A percentile compares a stretch with the other conserved stretches of the same genome.
phyloP scores from a whole-genome alignment of 805 yeast genomes.

The Pichia kluyveri region DNA sequence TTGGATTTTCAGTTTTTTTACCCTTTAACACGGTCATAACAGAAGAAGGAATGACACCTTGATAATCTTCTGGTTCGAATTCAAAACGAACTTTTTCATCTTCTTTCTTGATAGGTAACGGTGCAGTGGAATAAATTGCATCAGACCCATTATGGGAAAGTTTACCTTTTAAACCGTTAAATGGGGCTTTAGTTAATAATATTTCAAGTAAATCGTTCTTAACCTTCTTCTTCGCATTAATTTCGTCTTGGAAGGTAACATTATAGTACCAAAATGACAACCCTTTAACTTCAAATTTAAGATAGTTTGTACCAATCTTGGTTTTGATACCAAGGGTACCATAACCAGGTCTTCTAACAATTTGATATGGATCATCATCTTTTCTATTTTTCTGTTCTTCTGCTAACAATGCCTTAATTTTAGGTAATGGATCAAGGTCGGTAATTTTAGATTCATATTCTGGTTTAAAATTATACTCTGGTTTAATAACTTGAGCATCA shows the following conservation, averaged over 20 bases:
- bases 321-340: constrained; percentile 17
- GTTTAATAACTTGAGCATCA: constrained; percentile 13
- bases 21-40: constrained; percentile 7
- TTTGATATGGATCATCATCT: constrained; percentile 9
- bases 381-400: constrained; percentile 7
- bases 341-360: constrained; percentile 18
- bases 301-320: constrained; percentile 17
- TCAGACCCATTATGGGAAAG: constrained; percentile 19
- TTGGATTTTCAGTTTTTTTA: constrained; percentile 6
- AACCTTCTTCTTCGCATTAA: constrained; percentile 13
- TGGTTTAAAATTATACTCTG: constrained; percentile 13
- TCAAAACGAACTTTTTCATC: constrained; percentile 12
- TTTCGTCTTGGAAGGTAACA: constrained; percentile 17
- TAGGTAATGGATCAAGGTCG: constrained; percentile 10
- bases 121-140: constrained; percentile 13
- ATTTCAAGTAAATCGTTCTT: constrained; percentile 15
- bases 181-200: constrained; percentile 14
- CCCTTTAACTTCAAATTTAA: constrained; percentile 12
- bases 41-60: constrained; percentile 14
- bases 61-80: constrained; percentile 14
- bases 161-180: constrained; percentile 6
- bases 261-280: constrained; percentile 14
- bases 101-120: constrained; percentile 13
- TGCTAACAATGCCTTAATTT: constrained; percentile 9
- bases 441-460: constrained; percentile 11